Evolutionary conservation across 2,329 filamentous ascomycete species (phyloP).

Genomic region (Talaromyces funiculosus): DNA sequence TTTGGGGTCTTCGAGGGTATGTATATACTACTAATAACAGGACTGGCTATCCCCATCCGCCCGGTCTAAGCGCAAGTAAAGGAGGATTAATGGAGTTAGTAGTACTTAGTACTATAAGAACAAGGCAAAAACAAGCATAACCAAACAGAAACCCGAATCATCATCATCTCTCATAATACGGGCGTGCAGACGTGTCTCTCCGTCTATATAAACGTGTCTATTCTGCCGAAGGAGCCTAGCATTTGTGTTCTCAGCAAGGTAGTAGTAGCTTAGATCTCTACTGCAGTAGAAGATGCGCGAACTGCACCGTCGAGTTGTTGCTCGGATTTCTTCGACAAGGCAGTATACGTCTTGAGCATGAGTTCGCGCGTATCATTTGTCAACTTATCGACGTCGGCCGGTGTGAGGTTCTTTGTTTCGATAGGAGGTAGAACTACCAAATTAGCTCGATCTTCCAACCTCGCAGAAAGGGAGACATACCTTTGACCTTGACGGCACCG

Average conservation of each 20-base stretch:
- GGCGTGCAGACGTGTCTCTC: not conserved
- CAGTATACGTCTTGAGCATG: slow-evolving; percentile 61
- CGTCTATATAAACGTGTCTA: not conserved
- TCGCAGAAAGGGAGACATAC: slow-evolving; percentile 40
- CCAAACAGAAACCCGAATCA: not conserved
- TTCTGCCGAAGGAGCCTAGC: not conserved
- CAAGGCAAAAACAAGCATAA: not conserved
- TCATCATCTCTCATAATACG: not conserved
- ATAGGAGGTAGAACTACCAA: slow-evolving; percentile 70
- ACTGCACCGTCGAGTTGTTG: slow-evolving; percentile 17
- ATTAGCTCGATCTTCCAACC: slow-evolving; percentile 9
- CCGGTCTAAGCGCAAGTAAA: not conserved
- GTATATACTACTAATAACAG: not conserved
- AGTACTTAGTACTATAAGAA: not conserved
- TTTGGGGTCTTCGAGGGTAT: not conserved
- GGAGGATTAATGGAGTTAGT: not conserved
- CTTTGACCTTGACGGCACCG: slow-evolving; percentile 69
- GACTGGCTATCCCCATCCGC: not conserved
- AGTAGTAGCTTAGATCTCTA: slow-evolving; percentile 30
- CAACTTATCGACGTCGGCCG: slow-evolving; percentile 72
- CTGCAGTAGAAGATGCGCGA: slow-evolving; percentile 27
- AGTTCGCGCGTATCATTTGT: slow-evolving; percentile 61
- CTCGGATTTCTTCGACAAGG: slow-evolving; percentile 32
- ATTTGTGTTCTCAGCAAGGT: not conserved
- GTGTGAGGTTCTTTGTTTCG: slow-evolving; percentile 63